These are phyloP conservation scores for Lachancea waltii DNA, from an alignment of 805 yeast species.

Conservation along the genomic window DNA sequence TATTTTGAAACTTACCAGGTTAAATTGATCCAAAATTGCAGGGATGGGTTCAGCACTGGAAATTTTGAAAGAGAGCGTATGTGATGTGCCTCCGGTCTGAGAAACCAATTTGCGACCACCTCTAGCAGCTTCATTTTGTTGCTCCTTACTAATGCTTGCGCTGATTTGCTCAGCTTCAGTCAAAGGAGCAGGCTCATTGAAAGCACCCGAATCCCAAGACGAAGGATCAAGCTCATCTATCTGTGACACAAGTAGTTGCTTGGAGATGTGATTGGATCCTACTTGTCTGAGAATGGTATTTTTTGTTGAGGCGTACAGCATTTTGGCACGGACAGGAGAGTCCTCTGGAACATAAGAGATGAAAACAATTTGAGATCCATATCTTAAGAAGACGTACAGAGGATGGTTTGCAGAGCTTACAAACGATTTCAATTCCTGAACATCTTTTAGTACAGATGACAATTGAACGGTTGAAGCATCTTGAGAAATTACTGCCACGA, in stretches of 20 bases:
- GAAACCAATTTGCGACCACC: constrained; percentile 25
- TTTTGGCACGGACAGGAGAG: constrained; percentile 75
- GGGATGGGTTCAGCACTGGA: constrained; percentile 14
- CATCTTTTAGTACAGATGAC: constrained; percentile 21
- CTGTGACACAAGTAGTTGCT: constrained; percentile 32
- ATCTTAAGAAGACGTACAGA: constrained; percentile 43
- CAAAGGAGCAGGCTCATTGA: constrained; percentile 8
- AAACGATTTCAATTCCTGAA: constrained; percentile 36
- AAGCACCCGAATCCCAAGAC: constrained; percentile 11
- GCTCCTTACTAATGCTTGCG: constrained; percentile 25
- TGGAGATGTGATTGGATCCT: constrained; percentile 45
- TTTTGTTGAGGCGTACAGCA: constrained; percentile 91
- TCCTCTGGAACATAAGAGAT: constrained; percentile 82
- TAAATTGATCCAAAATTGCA: constrained; percentile 33
- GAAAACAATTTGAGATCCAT: constrained; percentile 36
- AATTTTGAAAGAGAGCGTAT: constrained; percentile 23
- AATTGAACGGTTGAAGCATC: constrained; percentile 21
- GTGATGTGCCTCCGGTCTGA: constrained; percentile 25
- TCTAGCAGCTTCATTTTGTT: constrained; percentile 18
- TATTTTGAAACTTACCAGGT: constrained; percentile 45
- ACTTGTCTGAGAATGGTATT: constrained; percentile 67
- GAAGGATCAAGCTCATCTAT: constrained; percentile 26
- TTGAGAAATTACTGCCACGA: constrained; percentile 22
- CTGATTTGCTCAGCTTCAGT: constrained; percentile 27
- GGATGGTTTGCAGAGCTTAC: constrained; percentile 36